Evolutionary conservation across 1,284 basidiomycete species (phyloP).

Genomic region (Fomitopsis palustris): DNA sequence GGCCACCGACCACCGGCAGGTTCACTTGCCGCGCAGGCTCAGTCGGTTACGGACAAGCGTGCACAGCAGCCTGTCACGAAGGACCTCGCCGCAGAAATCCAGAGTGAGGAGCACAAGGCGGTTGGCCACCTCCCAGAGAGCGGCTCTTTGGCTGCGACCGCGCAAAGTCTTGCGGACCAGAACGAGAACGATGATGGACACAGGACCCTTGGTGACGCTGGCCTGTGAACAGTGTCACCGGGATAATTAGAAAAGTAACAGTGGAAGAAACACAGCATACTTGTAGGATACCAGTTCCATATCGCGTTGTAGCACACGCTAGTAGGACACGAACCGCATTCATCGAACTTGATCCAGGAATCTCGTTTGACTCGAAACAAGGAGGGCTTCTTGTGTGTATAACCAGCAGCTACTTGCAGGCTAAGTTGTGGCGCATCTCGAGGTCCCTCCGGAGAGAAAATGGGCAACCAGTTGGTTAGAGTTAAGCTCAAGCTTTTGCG

Average conservation of each 20-base stretch:
- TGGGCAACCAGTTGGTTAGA: no score
- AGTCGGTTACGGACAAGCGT: constrained; percentile 24
- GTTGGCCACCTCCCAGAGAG: constrained; percentile 20
- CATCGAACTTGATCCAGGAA: neutral
- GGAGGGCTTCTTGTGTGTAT: no score
- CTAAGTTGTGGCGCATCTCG: no score
- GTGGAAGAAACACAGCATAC: neutral
- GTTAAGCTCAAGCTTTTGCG: no score
- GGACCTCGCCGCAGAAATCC: neutral
- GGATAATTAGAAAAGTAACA: neutral
- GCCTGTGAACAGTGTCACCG: neutral
- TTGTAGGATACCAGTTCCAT: neutral
- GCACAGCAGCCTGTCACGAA: constrained; percentile 16
- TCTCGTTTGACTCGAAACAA: no score
- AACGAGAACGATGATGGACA: constrained; percentile 17
- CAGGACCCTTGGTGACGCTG: constrained; percentile 3
- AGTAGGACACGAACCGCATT: neutral
- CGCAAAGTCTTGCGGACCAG: constrained; percentile 19
- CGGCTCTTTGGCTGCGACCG: constrained; percentile 14
- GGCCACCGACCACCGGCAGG: constrained; percentile 27
- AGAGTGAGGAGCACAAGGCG: constrained; percentile 24
- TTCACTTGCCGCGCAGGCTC: constrained; percentile 29
- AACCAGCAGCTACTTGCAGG: no score
- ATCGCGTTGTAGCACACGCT: neutral
- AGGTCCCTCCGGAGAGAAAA: no score